Conservation (phyloP, 148 eudicot genomes). For the Rhododendron kiyosumense region DNA sequence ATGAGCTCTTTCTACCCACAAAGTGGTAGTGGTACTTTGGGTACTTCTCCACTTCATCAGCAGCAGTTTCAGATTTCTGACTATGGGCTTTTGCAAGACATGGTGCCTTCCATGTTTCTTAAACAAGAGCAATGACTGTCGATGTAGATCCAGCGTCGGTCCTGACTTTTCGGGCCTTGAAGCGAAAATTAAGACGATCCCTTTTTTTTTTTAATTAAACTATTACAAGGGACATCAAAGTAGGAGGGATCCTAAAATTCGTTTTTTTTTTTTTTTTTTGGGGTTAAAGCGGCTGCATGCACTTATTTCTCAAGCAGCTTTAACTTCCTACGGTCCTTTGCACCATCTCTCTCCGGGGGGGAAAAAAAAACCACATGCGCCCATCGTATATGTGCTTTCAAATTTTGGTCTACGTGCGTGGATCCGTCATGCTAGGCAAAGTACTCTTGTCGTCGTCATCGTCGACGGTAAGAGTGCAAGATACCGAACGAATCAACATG, state of each 20-base stretch:
- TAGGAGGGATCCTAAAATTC: too few relatives aligned
- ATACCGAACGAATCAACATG: background rate
- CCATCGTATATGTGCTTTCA: too few relatives aligned
- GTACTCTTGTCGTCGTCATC: too few relatives aligned
- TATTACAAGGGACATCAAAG: background rate
- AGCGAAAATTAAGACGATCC: background rate
- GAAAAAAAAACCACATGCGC: too few relatives aligned
- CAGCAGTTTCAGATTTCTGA: constrained; percentile 43
- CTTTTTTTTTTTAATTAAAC: background rate
- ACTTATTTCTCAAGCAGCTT: too few relatives aligned
- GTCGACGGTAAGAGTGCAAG: background rate
- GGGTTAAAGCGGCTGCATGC: too few relatives aligned
- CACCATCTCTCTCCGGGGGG: too few relatives aligned
- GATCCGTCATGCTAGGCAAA: background rate
- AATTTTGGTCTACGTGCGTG: background rate
- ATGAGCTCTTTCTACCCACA: constrained; percentile 20
- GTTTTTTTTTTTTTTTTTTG: too few relatives aligned
- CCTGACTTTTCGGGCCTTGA: background rate
- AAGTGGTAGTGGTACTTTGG: background rate
- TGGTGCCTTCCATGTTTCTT: constrained; percentile 60
- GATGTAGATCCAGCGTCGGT: background rate
- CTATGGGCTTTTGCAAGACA: constrained; percentile 81
- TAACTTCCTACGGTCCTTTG: too few relatives aligned
- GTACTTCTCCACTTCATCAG: background rate
- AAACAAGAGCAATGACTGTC: constrained; percentile 60